phyloP scores from a whole-genome alignment of 225 moss, liverwort and hornwort species.

The Pseudisothecium myosuroides region DNA sequence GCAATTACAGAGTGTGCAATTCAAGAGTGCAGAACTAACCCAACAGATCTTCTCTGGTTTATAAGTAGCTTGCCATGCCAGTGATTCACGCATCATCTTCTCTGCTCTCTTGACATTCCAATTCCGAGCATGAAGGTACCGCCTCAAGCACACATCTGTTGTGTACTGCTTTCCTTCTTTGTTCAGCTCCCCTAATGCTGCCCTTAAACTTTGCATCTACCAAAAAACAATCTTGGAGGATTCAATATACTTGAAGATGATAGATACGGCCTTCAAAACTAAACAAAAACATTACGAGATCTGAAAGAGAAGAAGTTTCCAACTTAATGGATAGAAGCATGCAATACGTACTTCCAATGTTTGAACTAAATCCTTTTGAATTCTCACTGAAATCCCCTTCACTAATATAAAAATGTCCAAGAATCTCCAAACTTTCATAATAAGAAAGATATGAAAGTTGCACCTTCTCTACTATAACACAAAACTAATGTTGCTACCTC shows the following conservation, averaged over 20 bases:
- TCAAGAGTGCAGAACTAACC: too few relatives aligned
- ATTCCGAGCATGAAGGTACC: too few relatives aligned
- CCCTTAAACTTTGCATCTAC: slow-evolving; percentile 60
- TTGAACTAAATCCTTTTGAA: not conserved
- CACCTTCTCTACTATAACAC: not conserved
- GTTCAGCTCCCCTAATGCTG: slow-evolving; percentile 29
- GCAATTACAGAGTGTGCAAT: not conserved
- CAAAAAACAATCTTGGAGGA: not conserved
- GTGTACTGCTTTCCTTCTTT: too few relatives aligned
- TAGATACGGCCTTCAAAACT: not conserved
- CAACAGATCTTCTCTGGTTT: too few relatives aligned
- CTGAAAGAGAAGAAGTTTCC: not conserved
- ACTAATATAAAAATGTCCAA: not conserved
- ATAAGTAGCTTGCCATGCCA: too few relatives aligned
- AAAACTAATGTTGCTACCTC: not conserved
- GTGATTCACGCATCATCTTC: too few relatives aligned
- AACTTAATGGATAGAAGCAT: not conserved
- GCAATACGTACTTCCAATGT: not conserved
- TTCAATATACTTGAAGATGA: not conserved
- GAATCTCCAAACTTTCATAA: not conserved
- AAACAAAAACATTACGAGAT: not conserved
- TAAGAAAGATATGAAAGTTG: not conserved
- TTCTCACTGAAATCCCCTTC: not conserved
- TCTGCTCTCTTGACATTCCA: too few relatives aligned
- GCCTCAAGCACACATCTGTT: too few relatives aligned